Base-by-base conservation (phyloP, 2,329 filamentous ascomycete species). In the Eutypella sp. region DNA sequence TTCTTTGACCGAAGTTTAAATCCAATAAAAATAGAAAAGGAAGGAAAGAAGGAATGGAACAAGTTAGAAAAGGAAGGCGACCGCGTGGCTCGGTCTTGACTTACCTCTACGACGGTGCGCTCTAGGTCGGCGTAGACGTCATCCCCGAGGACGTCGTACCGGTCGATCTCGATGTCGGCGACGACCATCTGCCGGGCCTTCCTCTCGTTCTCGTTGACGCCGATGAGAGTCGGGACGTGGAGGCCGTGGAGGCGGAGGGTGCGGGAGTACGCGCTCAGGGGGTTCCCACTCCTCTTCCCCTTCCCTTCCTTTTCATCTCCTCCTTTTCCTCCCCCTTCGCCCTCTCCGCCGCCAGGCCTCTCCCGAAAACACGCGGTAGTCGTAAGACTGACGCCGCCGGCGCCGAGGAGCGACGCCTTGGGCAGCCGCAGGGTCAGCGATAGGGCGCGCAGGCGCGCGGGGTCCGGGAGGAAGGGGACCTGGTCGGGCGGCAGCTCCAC, bases 191-290 rank as follows among this genome's bases (percentile, higher is more conserved):
- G 86, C 65, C 81, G 85, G 3, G 73, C 75, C 29, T 67, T 52
- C 50, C 87, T 71, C 72, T 91, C 87, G 56, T 89, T 85, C 19
- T 70, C 63, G 57, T 91, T 89, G 23, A 91, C 78, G 1, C 87
- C 87, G 40, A 91, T 79, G 41, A 91, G 63, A 25, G 80, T 82
- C 22, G 85, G 83, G 9, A 89, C 72, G 31, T 73, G 74, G 42
- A 90, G 61, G 18, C 76, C 73, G 40, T 75, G 72, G 8, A 89
- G 61, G 31, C 71, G 69, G 39, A 86, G 60, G 33, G 62, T 57
- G 10, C 59, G 61, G 47, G 59, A 49, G 55, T 59, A 56, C 55
- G 61, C 56, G 40, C 53, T 50, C 16, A 60, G 47, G 7, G 57
- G 61, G 48, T 59, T 62, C 34, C 39, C 45, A 8, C 38, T 50